Percentiles rank a stretch among this genome's conserved stretches.
phyloP scores from a whole-genome alignment of 2,329 filamentous ascomycete species.

The Elsinoe fawcettii region DNA sequence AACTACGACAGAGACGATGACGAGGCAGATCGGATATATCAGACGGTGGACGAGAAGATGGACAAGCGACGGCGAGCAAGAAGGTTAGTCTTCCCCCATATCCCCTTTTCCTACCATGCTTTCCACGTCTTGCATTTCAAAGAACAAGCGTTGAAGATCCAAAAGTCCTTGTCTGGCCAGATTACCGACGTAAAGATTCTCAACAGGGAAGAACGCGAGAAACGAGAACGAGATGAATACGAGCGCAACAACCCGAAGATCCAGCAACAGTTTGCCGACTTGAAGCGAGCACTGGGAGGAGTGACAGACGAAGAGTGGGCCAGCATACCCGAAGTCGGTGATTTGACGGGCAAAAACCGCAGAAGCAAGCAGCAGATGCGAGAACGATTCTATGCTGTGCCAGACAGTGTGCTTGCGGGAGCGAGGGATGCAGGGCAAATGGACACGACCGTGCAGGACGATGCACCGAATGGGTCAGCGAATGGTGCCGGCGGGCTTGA shows the following conservation, averaged over 20 bases:
- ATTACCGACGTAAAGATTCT: slow-evolving; percentile 63
- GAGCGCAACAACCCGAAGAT: slow-evolving; percentile 98
- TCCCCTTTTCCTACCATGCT: slow-evolving; percentile 16
- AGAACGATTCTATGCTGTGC: slow-evolving; percentile 82
- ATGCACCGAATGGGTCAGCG: slow-evolving; percentile 45
- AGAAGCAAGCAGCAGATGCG: slow-evolving; percentile 73
- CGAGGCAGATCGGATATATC: slow-evolving; percentile 92
- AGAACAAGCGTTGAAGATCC: slow-evolving; percentile 26
- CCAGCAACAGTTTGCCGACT: slow-evolving; percentile 90
- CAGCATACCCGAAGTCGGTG: slow-evolving; percentile 87
- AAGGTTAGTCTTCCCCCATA: slow-evolving; percentile 59
- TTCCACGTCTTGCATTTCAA: slow-evolving; percentile 21
- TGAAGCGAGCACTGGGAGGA: slow-evolving; percentile 81
- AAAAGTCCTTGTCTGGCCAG: slow-evolving; percentile 57
- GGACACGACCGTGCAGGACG: slow-evolving; percentile 80
- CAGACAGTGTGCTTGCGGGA: slow-evolving; percentile 86
- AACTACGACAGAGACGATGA: slow-evolving; percentile 97
- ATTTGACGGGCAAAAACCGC: slow-evolving; percentile 89
- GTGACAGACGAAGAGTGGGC: slow-evolving; percentile 97
- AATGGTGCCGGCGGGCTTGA: slow-evolving; percentile 47
- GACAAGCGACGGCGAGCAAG: slow-evolving; percentile 75
- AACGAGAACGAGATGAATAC: slow-evolving; percentile 86
- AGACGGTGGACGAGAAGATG: slow-evolving; percentile 95
- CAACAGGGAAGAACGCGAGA: slow-evolving; percentile 85
- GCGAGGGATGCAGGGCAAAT: slow-evolving; percentile 74